Percentiles rank a stretch among this genome's conserved stretches.
These are phyloP conservation scores for Rhizopus microsporus DNA, from an alignment of 371 early-diverging fungal genomes.

Conservation along the genomic window DNA sequence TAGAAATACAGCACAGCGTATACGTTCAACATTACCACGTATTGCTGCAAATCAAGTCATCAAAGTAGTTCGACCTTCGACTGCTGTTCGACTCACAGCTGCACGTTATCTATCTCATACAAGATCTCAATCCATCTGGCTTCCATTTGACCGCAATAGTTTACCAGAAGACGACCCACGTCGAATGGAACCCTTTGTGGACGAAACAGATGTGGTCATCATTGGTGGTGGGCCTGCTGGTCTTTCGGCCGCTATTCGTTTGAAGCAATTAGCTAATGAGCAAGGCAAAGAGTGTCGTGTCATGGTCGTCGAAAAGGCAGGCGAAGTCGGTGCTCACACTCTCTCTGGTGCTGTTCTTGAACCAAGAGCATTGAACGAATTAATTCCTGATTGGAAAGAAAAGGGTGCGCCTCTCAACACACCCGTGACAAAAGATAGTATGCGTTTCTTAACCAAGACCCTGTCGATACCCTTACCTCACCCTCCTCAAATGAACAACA, in stretches of 20 bases:
- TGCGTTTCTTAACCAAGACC: constrained; percentile 83
- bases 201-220: constrained; percentile 95
- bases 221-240: constrained; percentile 97
- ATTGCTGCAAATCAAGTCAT: background rate
- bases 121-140: constrained; percentile 32
- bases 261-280: constrained; percentile 88
- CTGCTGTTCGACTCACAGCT: constrained; percentile 24
- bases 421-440: constrained; percentile 84
- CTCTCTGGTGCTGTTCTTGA: constrained; percentile 96
- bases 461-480: constrained; percentile 90
- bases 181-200: constrained; percentile 62
- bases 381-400: constrained; percentile 98
- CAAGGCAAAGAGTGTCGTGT: constrained; percentile 89
- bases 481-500: constrained; percentile 95
- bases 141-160: constrained; percentile 36
- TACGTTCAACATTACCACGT: constrained; percentile 18
- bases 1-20: constrained; percentile 16
- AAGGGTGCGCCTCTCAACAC: constrained; percentile 90
- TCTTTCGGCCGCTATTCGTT: constrained; percentile 90
- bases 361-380: constrained; percentile 89
- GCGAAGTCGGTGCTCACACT: constrained; percentile 94
- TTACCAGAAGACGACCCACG: constrained; percentile 50
- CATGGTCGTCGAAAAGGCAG: constrained; percentile 93
- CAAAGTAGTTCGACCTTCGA: constrained; percentile 20
- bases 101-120: constrained; percentile 33